Evolutionary conservation across 2,329 filamentous ascomycete genomes (phyloP), one percentile per base, ranked within the genome.

Genomic region (Sarocladium oryzae): DNA sequence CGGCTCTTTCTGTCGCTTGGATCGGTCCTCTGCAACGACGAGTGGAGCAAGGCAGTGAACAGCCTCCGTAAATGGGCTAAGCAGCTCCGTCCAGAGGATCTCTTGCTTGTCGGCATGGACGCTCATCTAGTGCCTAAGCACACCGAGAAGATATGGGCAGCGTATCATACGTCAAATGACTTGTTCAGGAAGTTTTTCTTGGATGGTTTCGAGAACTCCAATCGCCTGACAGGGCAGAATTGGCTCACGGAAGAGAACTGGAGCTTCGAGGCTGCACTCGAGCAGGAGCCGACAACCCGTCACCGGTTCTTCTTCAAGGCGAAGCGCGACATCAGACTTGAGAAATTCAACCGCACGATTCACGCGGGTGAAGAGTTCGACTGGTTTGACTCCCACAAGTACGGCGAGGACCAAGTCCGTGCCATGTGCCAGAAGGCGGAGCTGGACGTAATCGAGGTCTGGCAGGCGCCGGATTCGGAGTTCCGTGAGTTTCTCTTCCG

Each of bases 301-400:
- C 69, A 72, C 53, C 65, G 68, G 4, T 71, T 70, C 56, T 71
- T 63, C 54, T 65, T 72, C 51, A 59, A 60, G 15, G 68, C 69
- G 23, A 68, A 65, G 24, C 59, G 56, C 15, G 62, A 69, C 20
- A 57, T 72, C 28, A 51, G 52, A 4, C 56, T 69, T 15, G 50
- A 53, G 8, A 58, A 53, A 15, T 54, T 62, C 24, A 56, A 53
- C 2, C 58, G 58, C 15, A 53, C 54, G 10, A 65, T 71, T 35
- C 50, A 55, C 36, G 49, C 58, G 18, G 68, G 64, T 13, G 60
- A 68, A 38, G 66, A 70, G 52, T 59, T 71, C 15, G 69, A 72
- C 54, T 72, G 69, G 69, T 72, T 72, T 53, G 69, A 72, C 56
- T 69, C 69, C 28, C 69, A 72, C 58, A 72, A 71, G 56, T 70